Base-by-base conservation (phyloP, 2,329 filamentous ascomycete genomes). In the Alternaria sp. region DNA sequence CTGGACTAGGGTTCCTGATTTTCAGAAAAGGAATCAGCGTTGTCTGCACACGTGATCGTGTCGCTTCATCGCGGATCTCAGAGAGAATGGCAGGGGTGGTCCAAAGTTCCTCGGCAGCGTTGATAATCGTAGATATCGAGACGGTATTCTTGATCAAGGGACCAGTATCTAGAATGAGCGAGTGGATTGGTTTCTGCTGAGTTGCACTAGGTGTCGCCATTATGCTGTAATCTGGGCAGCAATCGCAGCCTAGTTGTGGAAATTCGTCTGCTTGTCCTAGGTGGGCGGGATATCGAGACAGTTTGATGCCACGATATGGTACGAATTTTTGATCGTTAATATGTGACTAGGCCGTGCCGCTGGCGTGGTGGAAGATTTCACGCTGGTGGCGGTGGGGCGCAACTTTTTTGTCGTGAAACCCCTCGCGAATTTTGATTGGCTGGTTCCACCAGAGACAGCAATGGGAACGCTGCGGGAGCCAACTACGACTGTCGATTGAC, bases 81-180 rank as follows among this genome's bases (percentile, higher is more conserved):
- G 88, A 86, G 30, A 98, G 84, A 57, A 99, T 93, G 7, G 91
- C 89, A 0, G 94, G 93, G 0, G 94, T 91, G 1, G 93, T 97
- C 72, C 70, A 78, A 4, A 78, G 66, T 44, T 76, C 67, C 43
- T 95, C 89, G 48, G 93, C 89, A 75, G 92, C 89, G 38, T 87
- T 85, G 52, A 97, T 83, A 11, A 99, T 87, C 0, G 91, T 92
- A 46, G 92, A 96, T 24, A 95, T 87, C 11, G 92, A 84, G 12
- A 94, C 93, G 66, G 95, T 90, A 81, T 97, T 97, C 76, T 94
- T 94, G 78, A 99, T 94, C 62, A 99, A 88, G 7, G 94, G 93
- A 26, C 94, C 94, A 3, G 95, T 91, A 76, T 99, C 95, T 67
- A 99, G 86, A 28, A 98, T 86, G 52, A 98, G 87, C 54, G 90